Percentiles rank a stretch among this genome's conserved stretches.
These are phyloP conservation scores for Beverwykella pulmonaria DNA, from an alignment of 495 filamentous ascomycete species.

Conservation along the genomic window DNA sequence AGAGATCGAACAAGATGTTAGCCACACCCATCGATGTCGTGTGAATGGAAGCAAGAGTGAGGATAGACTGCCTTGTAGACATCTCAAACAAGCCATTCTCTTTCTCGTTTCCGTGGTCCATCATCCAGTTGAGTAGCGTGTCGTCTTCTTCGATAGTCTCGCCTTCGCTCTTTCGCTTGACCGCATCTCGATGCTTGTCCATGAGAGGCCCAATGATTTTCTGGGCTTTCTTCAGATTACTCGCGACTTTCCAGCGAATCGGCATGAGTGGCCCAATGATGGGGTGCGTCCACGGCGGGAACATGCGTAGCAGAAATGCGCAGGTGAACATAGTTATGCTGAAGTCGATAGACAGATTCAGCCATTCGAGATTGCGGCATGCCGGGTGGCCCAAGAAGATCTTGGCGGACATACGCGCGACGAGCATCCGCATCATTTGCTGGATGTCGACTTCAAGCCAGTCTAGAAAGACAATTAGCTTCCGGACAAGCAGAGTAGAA, in stretches of 20 bases:
- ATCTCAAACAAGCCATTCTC: slow-evolving; percentile 13
- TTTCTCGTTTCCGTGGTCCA: slow-evolving; percentile 24
- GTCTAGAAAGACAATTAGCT: slow-evolving; percentile 1
- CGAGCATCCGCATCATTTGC: slow-evolving; percentile 19
- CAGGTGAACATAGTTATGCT: slow-evolving; percentile 18
- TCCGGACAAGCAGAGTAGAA: too few relatives aligned
- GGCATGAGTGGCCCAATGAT: slow-evolving; percentile 17
- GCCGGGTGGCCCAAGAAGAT: slow-evolving; percentile 26
- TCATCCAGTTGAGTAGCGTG: slow-evolving; percentile 32
- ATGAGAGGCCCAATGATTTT: slow-evolving; percentile 27
- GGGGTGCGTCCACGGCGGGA: slow-evolving; percentile 24
- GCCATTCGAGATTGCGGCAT: slow-evolving; percentile 29
- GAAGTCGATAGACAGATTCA: slow-evolving; percentile 20
- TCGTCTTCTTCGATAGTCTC: slow-evolving; percentile 12
- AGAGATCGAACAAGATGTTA: slow-evolving; percentile 50
- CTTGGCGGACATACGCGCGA: slow-evolving; percentile 26
- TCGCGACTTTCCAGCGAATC: background rate
- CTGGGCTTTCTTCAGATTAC: slow-evolving; percentile 15
- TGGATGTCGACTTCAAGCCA: slow-evolving; percentile 33
- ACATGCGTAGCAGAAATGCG: slow-evolving; percentile 23
- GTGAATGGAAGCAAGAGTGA: slow-evolving; percentile 30
- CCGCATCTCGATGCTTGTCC: slow-evolving; percentile 3
- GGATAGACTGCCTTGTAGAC: slow-evolving; percentile 14
- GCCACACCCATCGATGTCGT: slow-evolving; percentile 29
- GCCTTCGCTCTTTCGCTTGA: slow-evolving; percentile 1